A percentile compares a stretch with the other conserved stretches of the same genome.
Evolutionary conservation across 371 early-diverging fungal genomes (phyloP).

Genomic region (Zychaea mexicana): DNA sequence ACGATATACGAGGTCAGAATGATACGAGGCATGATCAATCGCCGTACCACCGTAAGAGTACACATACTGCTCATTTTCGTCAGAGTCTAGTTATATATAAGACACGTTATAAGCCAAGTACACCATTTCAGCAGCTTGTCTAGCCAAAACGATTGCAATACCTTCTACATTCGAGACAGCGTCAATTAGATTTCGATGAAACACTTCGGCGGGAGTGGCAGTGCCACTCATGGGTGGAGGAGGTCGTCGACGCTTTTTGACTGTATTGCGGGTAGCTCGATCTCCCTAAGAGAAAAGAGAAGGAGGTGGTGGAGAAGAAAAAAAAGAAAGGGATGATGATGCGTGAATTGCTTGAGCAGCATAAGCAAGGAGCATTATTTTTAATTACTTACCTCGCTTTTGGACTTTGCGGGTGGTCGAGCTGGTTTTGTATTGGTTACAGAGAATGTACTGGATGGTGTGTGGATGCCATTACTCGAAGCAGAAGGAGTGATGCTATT

Average conservation of each 20-base stretch:
- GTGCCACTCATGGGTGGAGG: slow-evolving; percentile 33
- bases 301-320: neutral
- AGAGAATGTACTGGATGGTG: slow-evolving; percentile 25
- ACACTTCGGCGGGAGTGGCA: slow-evolving; percentile 40
- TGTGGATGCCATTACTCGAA: slow-evolving; percentile 17
- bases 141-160: too few species aligned
- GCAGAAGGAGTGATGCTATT: slow-evolving; percentile 18
- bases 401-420: slow-evolving; percentile 11
- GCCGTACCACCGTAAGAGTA: slow-evolving; percentile 36
- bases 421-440: slow-evolving; percentile 10
- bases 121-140: too few species aligned
- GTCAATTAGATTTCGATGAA: slow-evolving; percentile 37
- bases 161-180: slow-evolving; percentile 46
- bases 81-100: slow-evolving; percentile 38
- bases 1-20: slow-evolving; percentile 13
- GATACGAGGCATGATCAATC: slow-evolving; percentile 8
- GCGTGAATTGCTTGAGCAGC: too few species aligned
- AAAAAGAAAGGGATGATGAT: neutral
- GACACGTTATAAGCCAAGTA: neutral
- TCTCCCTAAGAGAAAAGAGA: slow-evolving; percentile 8
- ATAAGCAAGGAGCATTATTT: neutral
- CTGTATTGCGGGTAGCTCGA: slow-evolving; percentile 3
- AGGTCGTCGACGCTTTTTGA: slow-evolving; percentile 30
- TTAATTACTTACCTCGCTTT: slow-evolving; percentile 14
- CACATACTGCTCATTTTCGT: slow-evolving; percentile 52